A percentile compares a stretch with the other conserved stretches of the same genome.
phyloP scores from a whole-genome alignment of 2,329 filamentous ascomycete species.

The Huntiella decipiens region DNA sequence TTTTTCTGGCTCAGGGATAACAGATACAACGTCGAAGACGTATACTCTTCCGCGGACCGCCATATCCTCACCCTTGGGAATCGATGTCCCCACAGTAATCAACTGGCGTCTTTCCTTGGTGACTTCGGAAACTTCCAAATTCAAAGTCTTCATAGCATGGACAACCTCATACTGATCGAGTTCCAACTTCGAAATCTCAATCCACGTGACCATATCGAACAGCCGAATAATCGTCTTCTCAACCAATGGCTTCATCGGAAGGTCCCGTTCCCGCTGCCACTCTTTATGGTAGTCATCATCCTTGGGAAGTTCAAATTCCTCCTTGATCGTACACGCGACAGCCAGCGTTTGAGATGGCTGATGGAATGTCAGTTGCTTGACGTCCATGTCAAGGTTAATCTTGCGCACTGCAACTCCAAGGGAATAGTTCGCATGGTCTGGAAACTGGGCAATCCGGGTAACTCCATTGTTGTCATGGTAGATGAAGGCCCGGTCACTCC shows the following conservation, averaged over 20 bases:
- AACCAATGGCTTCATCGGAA: constrained; percentile 39
- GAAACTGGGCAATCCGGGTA: constrained; percentile 52
- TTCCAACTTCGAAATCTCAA: constrained; percentile 54
- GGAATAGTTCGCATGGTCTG: constrained; percentile 48
- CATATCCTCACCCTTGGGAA: constrained; percentile 78
- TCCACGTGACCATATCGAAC: constrained; percentile 58
- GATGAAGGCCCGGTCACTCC: constrained; percentile 65
- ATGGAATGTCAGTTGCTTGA: constrained; percentile 60
- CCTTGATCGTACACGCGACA: constrained; percentile 46
- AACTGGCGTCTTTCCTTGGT: constrained; percentile 73
- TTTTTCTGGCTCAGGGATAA: constrained; percentile 71
- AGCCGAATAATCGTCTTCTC: constrained; percentile 60
- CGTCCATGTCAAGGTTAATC: constrained; percentile 48
- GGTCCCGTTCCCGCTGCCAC: constrained; percentile 53
- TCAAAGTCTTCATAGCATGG: constrained; percentile 64
- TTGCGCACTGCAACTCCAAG: constrained; percentile 59
- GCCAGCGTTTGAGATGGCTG: constrained; percentile 56
- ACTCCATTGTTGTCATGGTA: constrained; percentile 58
- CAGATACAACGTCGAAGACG: constrained; percentile 78
- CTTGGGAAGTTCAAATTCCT: constrained; percentile 66
- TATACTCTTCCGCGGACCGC: constrained; percentile 70
- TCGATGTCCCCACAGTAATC: constrained; percentile 67
- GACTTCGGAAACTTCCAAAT: constrained; percentile 76
- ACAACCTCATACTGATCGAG: constrained; percentile 60
- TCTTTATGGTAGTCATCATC: constrained; percentile 72